These are phyloP conservation scores for Cystofilobasidium macerans DNA, from an alignment of 768 basidiomycete genomes.

Conservation along the genomic window DNA sequence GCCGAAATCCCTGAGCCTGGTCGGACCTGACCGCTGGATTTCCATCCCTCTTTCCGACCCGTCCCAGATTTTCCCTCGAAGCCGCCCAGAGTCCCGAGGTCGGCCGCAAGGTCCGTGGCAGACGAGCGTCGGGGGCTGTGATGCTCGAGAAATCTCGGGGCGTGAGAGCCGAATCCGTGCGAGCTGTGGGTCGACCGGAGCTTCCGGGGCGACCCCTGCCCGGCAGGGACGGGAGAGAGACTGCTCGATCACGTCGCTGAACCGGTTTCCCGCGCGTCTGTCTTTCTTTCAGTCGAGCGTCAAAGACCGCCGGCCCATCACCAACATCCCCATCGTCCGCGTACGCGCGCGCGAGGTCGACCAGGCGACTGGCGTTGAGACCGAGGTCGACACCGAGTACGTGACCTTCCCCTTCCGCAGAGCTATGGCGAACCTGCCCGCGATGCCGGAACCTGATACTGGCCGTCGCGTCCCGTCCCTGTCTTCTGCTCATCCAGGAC, in stretches of 20 bases:
- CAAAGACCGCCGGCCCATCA: constrained; percentile 23
- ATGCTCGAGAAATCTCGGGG: no score
- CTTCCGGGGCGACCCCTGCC: no score
- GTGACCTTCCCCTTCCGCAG: neutral
- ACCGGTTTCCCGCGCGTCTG: neutral
- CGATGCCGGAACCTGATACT: no score
- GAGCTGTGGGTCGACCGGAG: no score
- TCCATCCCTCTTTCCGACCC: neutral
- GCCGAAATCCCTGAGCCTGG: neutral
- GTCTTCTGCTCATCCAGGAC: neutral
- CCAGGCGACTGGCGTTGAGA: neutral
- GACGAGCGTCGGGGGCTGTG: no score
- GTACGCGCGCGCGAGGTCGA: constrained; percentile 1
- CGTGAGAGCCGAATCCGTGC: no score
- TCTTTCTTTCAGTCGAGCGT: constrained; percentile 2
- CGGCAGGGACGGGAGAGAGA: no score
- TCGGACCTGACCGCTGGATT: neutral
- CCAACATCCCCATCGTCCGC: constrained; percentile 23
- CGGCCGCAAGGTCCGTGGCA: constrained; percentile 15
- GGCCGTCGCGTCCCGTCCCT: neutral
- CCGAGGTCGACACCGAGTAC: constrained; percentile 6
- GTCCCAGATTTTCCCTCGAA: constrained; percentile 17
- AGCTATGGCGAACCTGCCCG: no score
- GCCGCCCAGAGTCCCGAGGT: constrained; percentile 14
- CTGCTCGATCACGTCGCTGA: no score